Conservation (phyloP, 2,329 filamentous ascomycete genomes). For the Colletotrichum gigasporum region DNA sequence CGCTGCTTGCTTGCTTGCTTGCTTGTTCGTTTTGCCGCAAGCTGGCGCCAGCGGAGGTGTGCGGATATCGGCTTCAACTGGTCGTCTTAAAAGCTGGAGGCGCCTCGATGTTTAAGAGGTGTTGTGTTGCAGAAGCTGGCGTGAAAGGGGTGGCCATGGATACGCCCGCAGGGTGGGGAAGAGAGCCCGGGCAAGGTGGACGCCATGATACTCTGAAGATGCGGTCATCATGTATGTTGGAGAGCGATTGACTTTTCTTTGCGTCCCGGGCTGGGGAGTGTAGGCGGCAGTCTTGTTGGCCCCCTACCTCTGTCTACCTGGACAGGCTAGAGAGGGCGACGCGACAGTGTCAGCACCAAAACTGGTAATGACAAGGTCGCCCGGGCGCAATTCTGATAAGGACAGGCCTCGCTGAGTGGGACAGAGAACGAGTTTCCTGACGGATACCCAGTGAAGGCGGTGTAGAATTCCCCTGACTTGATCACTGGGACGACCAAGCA, state of each 20-base stretch:
- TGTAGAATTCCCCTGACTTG: neutral
- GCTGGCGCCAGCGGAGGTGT: constrained; percentile 20
- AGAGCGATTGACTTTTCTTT: constrained; percentile 20
- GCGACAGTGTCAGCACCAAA: constrained; percentile 28
- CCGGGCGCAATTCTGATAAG: constrained; percentile 27
- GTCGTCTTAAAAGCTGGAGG: constrained; percentile 13
- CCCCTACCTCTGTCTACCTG: neutral
- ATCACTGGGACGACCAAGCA: neutral
- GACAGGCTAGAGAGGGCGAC: neutral
- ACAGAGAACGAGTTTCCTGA: constrained; percentile 12
- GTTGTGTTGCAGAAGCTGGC: constrained; percentile 24
- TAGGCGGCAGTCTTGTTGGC: constrained; percentile 12
- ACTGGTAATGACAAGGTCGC: constrained; percentile 12
- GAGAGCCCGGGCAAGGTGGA: neutral
- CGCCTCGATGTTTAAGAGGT: constrained; percentile 15
- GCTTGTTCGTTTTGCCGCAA: constrained; percentile 15
- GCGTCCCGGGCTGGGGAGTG: neutral
- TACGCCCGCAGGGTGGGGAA: constrained; percentile 19
- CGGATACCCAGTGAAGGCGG: constrained; percentile 7
- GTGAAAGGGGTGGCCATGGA: constrained; percentile 13
- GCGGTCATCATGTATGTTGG: constrained; percentile 31
- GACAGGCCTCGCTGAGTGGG: constrained; percentile 20
- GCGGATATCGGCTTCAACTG: constrained; percentile 7
- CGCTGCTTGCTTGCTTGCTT: too few relatives aligned
- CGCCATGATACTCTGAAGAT: constrained; percentile 28